These are phyloP conservation scores for Clitopilus passeckerianus DNA, from an alignment of 768 basidiomycete genomes.

Conservation along the genomic window DNA sequence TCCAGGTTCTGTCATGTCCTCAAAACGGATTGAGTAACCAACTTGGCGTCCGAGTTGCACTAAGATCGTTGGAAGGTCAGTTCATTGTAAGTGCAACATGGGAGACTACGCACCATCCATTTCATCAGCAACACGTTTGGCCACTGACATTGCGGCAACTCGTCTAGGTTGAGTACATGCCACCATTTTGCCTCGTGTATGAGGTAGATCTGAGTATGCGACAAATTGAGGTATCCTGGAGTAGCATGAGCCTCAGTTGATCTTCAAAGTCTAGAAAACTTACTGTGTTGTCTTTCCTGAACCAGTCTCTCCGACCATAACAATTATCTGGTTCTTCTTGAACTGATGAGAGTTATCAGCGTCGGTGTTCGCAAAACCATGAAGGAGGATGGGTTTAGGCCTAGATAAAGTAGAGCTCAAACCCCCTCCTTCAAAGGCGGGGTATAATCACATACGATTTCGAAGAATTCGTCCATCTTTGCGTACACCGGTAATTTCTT, in stretches of 20 bases:
- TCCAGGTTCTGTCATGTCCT: conserved; percentile 88
- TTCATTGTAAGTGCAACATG: not conserved
- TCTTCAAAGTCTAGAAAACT: conserved; percentile 21
- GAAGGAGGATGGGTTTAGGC: conserved; percentile 28
- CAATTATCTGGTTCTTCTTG: conserved; percentile 75
- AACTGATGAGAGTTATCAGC: conserved; percentile 44
- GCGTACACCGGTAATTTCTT: conserved; percentile 88
- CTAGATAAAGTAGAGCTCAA: conserved; percentile 40
- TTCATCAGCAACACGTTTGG: conserved; percentile 97
- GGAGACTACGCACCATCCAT: conserved; percentile 77
- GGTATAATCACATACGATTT: conserved; percentile 59
- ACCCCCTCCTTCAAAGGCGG: conserved; percentile 27
- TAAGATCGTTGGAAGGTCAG: conserved; percentile 20
- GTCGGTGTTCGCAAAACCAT: conserved; percentile 12
- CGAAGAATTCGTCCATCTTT: conserved; percentile 91
- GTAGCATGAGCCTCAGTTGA: conserved; percentile 8
- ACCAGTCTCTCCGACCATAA: conserved; percentile 93
- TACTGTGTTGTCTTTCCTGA: conserved; percentile 96
- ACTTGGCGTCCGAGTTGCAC: conserved; percentile 93
- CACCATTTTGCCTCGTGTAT: conserved; percentile 84
- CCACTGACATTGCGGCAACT: conserved; percentile 97
- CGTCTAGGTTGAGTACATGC: conserved; percentile 96
- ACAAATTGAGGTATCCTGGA: conserved; percentile 94
- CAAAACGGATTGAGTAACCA: conserved; percentile 97
- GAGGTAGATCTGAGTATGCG: conserved; percentile 88